Evolutionary conservation across 2,329 filamentous ascomycete species (phyloP), one percentile per base, ranked within the genome.

Genomic region (Raffaelea ambrosiae): DNA sequence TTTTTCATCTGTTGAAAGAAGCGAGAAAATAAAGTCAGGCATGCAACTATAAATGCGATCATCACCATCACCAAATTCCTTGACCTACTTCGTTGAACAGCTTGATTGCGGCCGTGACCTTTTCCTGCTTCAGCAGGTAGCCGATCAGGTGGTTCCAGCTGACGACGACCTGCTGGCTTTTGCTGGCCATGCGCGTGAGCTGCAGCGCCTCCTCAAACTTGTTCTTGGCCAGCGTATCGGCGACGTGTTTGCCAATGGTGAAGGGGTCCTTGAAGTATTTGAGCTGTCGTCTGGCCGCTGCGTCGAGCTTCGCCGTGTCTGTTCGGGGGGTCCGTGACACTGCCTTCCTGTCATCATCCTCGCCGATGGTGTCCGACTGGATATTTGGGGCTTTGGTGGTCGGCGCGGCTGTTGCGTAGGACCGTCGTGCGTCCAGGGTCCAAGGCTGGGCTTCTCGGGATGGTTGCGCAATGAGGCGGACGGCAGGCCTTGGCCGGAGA

Each of bases 1-100:
- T 97, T 97, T 69, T 97, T 98, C 91, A 98, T 97, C 85, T 88
- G 55, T 10, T 19, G 5, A n/a, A n/a, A n/a, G n/a, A n/a, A n/a
- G n/a, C n/a, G n/a, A n/a, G n/a, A n/a, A n/a, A n/a, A n/a, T n/a
- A n/a, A n/a, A n/a, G n/a, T n/a, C n/a, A n/a, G n/a, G n/a, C n/a
- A n/a, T n/a, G n/a, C n/a, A n/a, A n/a, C n/a, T n/a, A n/a, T n/a
- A n/a, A n/a, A n/a, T n/a, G n/a, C n/a, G n/a, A n/a, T n/a, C n/a
- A n/a, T n/a, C n/a, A n/a, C n/a, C n/a, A n/a, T n/a, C n/a, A n/a
- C n/a, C 16, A 18, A 3, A 9, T 3, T n/a, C 10, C 13, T 21
- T 3, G 59, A 51, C 71, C 53, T 63, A 86, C 85, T 64, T 97
- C 91, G 63, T 96, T 95, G 68, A 82, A 96, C n/a, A 88, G 71